Conservation (phyloP, 148 eudicot genomes). For the Mesembryanthemum crystallinum region DNA sequence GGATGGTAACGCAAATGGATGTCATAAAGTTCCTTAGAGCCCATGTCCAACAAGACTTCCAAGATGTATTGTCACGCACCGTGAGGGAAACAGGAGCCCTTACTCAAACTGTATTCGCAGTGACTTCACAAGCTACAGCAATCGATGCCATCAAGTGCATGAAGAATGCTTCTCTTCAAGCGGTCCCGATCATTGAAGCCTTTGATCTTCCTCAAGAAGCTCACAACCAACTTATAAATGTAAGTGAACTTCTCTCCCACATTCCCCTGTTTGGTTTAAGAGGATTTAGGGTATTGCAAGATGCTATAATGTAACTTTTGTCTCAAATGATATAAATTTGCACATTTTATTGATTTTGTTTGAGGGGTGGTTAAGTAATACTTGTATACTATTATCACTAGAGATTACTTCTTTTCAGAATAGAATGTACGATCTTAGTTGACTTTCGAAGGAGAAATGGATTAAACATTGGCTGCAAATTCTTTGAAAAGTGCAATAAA, state of each 20-base stretch:
- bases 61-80: slow-evolving; percentile 31
- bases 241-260: slow-evolving; percentile 21
- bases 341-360: too few species aligned
- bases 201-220: slow-evolving; percentile 38
- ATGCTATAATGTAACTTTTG: too few species aligned
- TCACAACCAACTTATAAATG: slow-evolving; percentile 58
- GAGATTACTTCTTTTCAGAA: too few species aligned
- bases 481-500: too few species aligned
- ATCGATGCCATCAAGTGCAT: slow-evolving; percentile 64
- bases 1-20: slow-evolving; percentile 88
- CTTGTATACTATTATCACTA: too few species aligned
- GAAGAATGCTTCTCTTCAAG: slow-evolving; percentile 59
- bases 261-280: too few species aligned
- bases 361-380: too few species aligned
- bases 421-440: too few species aligned
- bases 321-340: too few species aligned
- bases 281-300: too few species aligned
- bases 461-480: too few species aligned
- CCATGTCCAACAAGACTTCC: slow-evolving; percentile 34
- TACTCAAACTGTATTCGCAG: slow-evolving; percentile 48
- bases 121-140: slow-evolving; percentile 46
- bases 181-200: slow-evolving; percentile 68
- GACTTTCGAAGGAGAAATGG: too few species aligned
- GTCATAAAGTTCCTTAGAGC: slow-evolving; percentile 53
- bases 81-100: slow-evolving; percentile 41